Conservation (phyloP, 2,329 filamentous ascomycete species). For the Karstenula rhodostoma region DNA sequence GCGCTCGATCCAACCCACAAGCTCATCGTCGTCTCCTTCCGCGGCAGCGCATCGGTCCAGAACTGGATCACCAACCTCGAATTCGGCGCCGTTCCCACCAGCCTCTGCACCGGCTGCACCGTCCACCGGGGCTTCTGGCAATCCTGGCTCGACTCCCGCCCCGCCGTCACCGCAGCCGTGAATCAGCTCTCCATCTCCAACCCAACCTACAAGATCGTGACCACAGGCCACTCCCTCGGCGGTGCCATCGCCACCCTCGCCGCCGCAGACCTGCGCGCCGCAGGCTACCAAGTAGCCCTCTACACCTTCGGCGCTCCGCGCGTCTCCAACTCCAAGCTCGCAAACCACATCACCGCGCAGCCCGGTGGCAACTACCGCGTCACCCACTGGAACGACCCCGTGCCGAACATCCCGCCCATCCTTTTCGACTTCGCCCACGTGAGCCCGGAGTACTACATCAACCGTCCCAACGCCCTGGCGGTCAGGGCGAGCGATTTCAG, state of each 20-base stretch:
- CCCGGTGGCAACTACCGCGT: slow-evolving; percentile 66
- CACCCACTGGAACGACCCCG: slow-evolving; percentile 73
- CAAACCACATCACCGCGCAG: slow-evolving; percentile 64
- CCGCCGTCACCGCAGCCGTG: slow-evolving; percentile 55
- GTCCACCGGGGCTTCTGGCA: slow-evolving; percentile 68
- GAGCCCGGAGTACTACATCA: slow-evolving; percentile 70
- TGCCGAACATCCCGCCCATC: slow-evolving; percentile 71
- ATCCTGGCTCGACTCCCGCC: slow-evolving; percentile 65
- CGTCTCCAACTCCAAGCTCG: slow-evolving; percentile 68
- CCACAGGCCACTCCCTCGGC: slow-evolving; percentile 74
- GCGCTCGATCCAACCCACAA: slow-evolving; percentile 55
- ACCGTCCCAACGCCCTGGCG: slow-evolving; percentile 27
- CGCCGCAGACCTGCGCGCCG: slow-evolving; percentile 56
- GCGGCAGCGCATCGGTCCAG: slow-evolving; percentile 64
- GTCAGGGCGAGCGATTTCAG: slow-evolving; percentile 35
- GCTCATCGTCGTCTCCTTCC: slow-evolving; percentile 67
- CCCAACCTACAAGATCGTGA: slow-evolving; percentile 63
- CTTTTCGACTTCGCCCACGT: slow-evolving; percentile 70
- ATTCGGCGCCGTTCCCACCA: slow-evolving; percentile 52
- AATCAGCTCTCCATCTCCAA: slow-evolving; percentile 54
- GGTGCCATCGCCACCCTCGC: slow-evolving; percentile 70
- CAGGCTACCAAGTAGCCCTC: slow-evolving; percentile 30
- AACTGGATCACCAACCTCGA: slow-evolving; percentile 69
- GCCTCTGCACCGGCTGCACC: slow-evolving; percentile 58
- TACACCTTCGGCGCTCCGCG: slow-evolving; percentile 74